Evolutionary conservation across 805 yeast species (phyloP), one percentile per base, ranked within the genome.

Genomic region (Pichia membranifaciens): DNA sequence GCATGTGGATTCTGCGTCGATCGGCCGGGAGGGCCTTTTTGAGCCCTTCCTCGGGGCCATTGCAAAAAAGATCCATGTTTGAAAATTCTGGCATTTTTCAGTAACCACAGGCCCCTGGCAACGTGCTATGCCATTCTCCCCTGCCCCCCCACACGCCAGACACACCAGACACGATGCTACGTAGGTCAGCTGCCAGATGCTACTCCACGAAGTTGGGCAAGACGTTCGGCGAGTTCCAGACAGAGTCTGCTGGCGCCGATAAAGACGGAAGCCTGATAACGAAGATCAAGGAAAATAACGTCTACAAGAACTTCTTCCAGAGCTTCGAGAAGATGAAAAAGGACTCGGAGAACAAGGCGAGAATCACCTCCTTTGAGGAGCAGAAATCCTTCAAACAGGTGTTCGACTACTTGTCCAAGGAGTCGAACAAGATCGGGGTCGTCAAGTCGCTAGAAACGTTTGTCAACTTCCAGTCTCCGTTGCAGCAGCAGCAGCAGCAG

Each of bases 341-440:
- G 20, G 45, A 49, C 36, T 41, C 42, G 15, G 51, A 49, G 33
- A 31, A 36, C 22, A 32, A 29, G 15, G 43, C 52, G 13, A 55
- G 55, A 38, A 49, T 58, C 38, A 52, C 65, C 3, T 61, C 67
- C 0, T 55, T 61, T 37, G 63, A 63, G 34, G 68, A 64, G 42
- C 64, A 61, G 43, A 59, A 62, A 43, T 60, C 67, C 4, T 64
- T 64, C 41, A 56, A 61, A 40, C 56, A 55, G 38, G 60, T 64
- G 3, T 60, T 64, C 17, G 57, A 60, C 36, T 60, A 61, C 45
- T 47, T 64, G 38, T 54, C 57, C 41, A 54, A 58, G 21, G 49
- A 50, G 9, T 32, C 49, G 9, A 51, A 45, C 35, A 50, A 52
- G 37, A 49, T 56, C 0, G 61, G 66, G 3, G 51, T 61, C 13